These are phyloP conservation scores for Hypomyces rosellus DNA, from an alignment of 2,329 filamentous ascomycete genomes.

Conservation along the genomic window DNA sequence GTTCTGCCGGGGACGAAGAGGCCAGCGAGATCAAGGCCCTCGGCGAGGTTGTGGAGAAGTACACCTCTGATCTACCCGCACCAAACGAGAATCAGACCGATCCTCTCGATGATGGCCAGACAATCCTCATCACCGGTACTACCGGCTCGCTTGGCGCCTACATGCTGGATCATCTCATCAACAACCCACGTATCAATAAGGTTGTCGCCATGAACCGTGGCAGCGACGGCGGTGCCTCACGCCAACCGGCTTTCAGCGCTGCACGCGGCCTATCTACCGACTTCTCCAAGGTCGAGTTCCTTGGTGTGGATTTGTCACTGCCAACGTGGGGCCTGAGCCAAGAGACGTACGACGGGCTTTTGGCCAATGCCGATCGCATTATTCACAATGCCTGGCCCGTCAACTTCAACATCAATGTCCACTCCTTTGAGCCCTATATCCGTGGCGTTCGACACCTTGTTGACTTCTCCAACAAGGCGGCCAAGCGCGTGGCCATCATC, in stretches of 20 bases:
- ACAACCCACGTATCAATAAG: constrained; percentile 15
- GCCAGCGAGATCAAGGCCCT: constrained; percentile 7
- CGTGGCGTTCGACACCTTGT: constrained; percentile 44
- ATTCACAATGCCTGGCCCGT: constrained; percentile 48
- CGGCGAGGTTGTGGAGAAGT: constrained; percentile 20
- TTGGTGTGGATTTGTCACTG: constrained; percentile 40
- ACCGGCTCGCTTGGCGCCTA: constrained; percentile 85
- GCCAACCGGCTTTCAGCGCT: constrained; percentile 30
- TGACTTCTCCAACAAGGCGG: constrained; percentile 31
- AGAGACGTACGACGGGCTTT: constrained; percentile 10
- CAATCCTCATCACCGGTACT: constrained; percentile 76
- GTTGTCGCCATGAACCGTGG: constrained; percentile 24
- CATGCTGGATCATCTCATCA: constrained; percentile 40
- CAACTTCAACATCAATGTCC: constrained; percentile 44
- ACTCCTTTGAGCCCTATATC: constrained; percentile 45
- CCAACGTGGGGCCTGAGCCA: constrained; percentile 1
- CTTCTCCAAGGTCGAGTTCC: constrained; percentile 39
- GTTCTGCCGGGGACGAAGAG: not conserved
- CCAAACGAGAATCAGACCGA: constrained; percentile 16
- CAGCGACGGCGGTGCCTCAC: constrained; percentile 29
- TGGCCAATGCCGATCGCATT: constrained; percentile 24
- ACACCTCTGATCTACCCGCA: constrained; percentile 22
- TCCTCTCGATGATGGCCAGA: constrained; percentile 32
- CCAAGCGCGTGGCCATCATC: constrained; percentile 27
- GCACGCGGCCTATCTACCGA: constrained; percentile 33